phyloP scores from a whole-genome alignment of 2,329 filamentous ascomycete species.

The Colletotrichum chrysophilum region DNA sequence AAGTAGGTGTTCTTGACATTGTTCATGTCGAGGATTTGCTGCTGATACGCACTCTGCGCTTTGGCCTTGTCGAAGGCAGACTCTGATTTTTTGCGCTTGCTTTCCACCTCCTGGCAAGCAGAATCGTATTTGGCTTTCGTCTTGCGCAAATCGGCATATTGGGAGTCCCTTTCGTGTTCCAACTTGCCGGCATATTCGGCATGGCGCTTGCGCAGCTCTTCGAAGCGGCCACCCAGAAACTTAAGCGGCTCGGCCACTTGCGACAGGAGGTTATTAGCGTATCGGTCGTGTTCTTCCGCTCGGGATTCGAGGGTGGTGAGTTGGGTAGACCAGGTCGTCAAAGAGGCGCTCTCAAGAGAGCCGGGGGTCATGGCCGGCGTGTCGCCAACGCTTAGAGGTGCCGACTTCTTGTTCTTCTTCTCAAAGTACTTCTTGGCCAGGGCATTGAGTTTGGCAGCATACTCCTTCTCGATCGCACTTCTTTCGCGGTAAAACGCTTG shows the following conservation, averaged over 20 bases:
- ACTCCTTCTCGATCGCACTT: slow-evolving; percentile 94
- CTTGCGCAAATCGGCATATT: slow-evolving; percentile 87
- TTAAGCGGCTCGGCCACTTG: slow-evolving; percentile 90
- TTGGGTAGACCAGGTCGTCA: slow-evolving; percentile 97
- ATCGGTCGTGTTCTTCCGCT: slow-evolving; percentile 88
- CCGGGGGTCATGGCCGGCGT: slow-evolving; percentile 92
- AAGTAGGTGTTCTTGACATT: slow-evolving; percentile 99
- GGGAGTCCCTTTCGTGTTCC: slow-evolving; percentile 85
- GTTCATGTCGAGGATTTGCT: slow-evolving; percentile 93
- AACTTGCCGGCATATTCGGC: slow-evolving; percentile 87
- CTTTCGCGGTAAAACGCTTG: slow-evolving; percentile 97
- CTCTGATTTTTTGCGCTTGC: slow-evolving; percentile 92
- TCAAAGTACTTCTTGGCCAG: slow-evolving; percentile 97
- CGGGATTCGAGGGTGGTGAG: slow-evolving; percentile 87
- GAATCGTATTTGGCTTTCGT: slow-evolving; percentile 92
- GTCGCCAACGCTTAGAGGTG: slow-evolving; percentile 89
- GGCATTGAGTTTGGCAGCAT: slow-evolving; percentile 83
- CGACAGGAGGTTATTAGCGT: slow-evolving; percentile 76
- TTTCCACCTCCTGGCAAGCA: slow-evolving; percentile 93
- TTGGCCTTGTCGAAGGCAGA: slow-evolving; percentile 94
- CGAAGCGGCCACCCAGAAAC: slow-evolving; percentile 74
- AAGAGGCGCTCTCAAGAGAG: slow-evolving; percentile 92
- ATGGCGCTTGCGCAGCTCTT: slow-evolving; percentile 92
- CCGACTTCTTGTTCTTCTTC: slow-evolving; percentile 90
- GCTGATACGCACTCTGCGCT: slow-evolving; percentile 88